A percentile compares a stretch with the other conserved stretches of the same genome.
Evolutionary conservation across 495 filamentous ascomycete species (phyloP).

Genomic region (Eremomyces bilateralis): DNA sequence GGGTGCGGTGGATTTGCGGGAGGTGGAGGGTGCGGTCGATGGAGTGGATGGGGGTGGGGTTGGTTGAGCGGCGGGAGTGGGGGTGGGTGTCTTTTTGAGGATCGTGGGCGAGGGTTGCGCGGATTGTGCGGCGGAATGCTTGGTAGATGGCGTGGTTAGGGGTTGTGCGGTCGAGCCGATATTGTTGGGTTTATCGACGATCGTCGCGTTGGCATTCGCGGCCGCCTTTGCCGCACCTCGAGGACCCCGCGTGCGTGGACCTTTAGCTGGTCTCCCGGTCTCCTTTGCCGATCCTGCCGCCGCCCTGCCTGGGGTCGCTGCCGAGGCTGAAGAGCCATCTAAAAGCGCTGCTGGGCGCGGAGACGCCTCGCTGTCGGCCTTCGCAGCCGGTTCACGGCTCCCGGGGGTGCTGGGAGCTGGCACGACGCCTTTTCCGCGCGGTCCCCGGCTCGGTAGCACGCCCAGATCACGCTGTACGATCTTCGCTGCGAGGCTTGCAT

Average conservation of each 20-base stretch:
- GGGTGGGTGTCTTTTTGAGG: constrained; percentile 12
- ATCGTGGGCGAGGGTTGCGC: constrained; percentile 3
- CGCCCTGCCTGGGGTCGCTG: constrained; percentile 4
- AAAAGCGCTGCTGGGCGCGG: neutral
- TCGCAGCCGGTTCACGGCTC: constrained; percentile 1
- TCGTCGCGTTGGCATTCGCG: constrained; percentile 8
- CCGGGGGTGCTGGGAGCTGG: too few relatives aligned
- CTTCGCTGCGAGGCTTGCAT: constrained; percentile 50
- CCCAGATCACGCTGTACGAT: constrained; percentile 85
- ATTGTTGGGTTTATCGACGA: constrained; percentile 10
- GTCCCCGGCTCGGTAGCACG: constrained; percentile 21
- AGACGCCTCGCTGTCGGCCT: neutral
- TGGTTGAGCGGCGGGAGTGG: constrained; percentile 9
- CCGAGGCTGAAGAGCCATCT: neutral
- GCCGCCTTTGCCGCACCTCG: constrained; percentile 11
- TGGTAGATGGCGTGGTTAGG: constrained; percentile 10
- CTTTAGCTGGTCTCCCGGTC: constrained; percentile 7
- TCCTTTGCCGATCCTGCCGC: constrained; percentile 11
- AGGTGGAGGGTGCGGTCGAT: constrained; percentile 16
- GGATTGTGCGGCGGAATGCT: constrained; percentile 10
- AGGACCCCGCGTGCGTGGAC: constrained; percentile 8
- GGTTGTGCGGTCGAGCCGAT: constrained; percentile 5
- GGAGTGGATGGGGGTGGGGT: constrained; percentile 12
- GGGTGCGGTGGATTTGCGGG: constrained; percentile 18
- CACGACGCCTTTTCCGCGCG: constrained; percentile 4